A percentile compares a stretch with the other conserved stretches of the same genome.
phyloP scores from a whole-genome alignment of 768 basidiomycete genomes.

The Udeniomyces megalosporus region DNA sequence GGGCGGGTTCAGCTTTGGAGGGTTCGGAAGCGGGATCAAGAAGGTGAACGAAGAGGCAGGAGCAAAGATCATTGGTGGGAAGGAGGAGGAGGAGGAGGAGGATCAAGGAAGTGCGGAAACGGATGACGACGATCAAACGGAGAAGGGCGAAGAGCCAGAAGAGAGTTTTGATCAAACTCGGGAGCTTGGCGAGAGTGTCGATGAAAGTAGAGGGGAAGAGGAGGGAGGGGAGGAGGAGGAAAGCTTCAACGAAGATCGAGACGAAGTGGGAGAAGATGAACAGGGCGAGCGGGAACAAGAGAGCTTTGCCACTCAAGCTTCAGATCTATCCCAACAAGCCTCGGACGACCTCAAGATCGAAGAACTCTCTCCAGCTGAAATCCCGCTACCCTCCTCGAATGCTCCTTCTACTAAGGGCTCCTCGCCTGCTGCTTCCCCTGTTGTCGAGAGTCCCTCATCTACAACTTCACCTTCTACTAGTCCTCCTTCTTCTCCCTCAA shows the following conservation, averaged over 20 bases:
- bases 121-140: neutral
- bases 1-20: neutral
- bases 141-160: neutral
- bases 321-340: neutral
- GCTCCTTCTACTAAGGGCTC: neutral
- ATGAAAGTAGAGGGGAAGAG: neutral
- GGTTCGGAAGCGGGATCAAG: neutral
- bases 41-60: too few relatives aligned
- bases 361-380: neutral
- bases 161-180: neutral
- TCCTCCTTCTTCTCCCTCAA: neutral
- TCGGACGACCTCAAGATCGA: slow-evolving; percentile 5
- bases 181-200: neutral
- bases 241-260: neutral
- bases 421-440: neutral
- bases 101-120: neutral
- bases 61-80: too few relatives aligned
- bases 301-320: neutral
- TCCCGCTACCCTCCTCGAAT: neutral
- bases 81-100: too few relatives aligned
- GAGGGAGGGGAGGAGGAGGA: neutral
- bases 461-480: neutral
- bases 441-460: neutral
- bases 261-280: neutral
- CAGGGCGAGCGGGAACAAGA: neutral